Conservation (phyloP, 768 basidiomycete species). For the Dioszegia hungarica region DNA sequence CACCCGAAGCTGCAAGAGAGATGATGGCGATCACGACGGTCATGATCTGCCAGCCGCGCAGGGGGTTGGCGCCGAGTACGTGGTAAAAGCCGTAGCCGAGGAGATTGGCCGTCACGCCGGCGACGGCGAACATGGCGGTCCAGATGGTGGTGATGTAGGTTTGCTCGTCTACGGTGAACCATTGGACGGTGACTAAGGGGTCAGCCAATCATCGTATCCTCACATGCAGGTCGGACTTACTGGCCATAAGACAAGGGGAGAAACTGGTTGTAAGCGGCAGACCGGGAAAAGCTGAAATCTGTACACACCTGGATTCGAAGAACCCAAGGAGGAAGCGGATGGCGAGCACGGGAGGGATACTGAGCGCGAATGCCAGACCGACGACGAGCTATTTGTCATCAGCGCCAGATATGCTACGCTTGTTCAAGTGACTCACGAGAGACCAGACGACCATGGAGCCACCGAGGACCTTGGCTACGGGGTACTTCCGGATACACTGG, state of each 20-base stretch:
- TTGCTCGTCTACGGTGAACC: conserved; percentile 19
- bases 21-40: conserved; percentile 13
- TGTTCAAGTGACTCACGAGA: conserved; percentile 1
- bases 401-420: background rate
- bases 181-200: conserved; percentile 20
- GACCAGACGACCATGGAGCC: conserved; percentile 26
- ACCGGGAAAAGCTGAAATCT: background rate
- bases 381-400: conserved; percentile 3
- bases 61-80: background rate
- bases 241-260: conserved; percentile 13
- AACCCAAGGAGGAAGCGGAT: conserved; percentile 16
- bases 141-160: conserved; percentile 17
- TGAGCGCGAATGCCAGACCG: conserved; percentile 15
- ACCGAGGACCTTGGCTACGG: conserved; percentile 24
- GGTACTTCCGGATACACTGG: conserved; percentile 26
- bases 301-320: conserved; percentile 11
- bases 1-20: conserved; percentile 12
- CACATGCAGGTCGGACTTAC: background rate
- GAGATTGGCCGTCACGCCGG: conserved; percentile 5
- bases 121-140: conserved; percentile 15
- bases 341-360: conserved; percentile 17
- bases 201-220: background rate
- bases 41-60: conserved; percentile 15
- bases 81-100: conserved; percentile 14
- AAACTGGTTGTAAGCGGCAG: background rate